These are phyloP conservation scores for Melampsora americana DNA, from an alignment of 1,284 basidiomycete genomes.

Conservation along the genomic window DNA sequence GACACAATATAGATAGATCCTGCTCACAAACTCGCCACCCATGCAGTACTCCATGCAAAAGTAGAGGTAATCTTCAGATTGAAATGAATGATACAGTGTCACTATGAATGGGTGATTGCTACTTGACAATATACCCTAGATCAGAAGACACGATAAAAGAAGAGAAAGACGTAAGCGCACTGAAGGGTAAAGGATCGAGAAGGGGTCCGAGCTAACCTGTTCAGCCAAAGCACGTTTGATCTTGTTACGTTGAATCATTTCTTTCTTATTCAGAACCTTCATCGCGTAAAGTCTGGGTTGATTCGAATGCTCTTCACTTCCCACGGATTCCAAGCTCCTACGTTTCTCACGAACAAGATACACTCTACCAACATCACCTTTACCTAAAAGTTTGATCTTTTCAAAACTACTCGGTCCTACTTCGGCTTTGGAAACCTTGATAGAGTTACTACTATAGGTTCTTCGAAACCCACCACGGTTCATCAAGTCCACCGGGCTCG, in stretches of 20 bases:
- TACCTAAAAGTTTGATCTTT: constrained; percentile 90
- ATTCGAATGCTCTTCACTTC: constrained; percentile 71
- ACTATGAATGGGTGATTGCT: constrained; percentile 98
- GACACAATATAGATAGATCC: background rate
- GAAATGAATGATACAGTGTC: constrained; percentile 94
- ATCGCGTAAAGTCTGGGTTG: constrained; percentile 36
- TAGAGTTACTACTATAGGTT: constrained; percentile 95
- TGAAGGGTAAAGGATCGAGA: background rate
- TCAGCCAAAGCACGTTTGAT: constrained; percentile 94
- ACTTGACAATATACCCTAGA: constrained; percentile 79
- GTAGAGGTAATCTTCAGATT: constrained; percentile 93
- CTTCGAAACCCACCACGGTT: constrained; percentile 70
- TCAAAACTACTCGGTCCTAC: constrained; percentile 85
- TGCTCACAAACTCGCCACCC: constrained; percentile 39
- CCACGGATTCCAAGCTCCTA: constrained; percentile 83
- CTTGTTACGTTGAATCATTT: constrained; percentile 98
- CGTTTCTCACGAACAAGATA: constrained; percentile 96
- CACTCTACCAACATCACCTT: constrained; percentile 93
- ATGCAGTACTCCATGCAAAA: constrained; percentile 60
- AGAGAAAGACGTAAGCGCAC: background rate
- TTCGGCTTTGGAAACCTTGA: constrained; percentile 78
- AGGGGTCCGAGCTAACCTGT: constrained; percentile 58
- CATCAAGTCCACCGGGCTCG: constrained; percentile 4
- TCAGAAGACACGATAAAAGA: background rate
- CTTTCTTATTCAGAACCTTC: constrained; percentile 87